Evolutionary conservation across 108 stramenopile genomes (phyloP).

Genomic region (Cafeteria roenbergensis): DNA sequence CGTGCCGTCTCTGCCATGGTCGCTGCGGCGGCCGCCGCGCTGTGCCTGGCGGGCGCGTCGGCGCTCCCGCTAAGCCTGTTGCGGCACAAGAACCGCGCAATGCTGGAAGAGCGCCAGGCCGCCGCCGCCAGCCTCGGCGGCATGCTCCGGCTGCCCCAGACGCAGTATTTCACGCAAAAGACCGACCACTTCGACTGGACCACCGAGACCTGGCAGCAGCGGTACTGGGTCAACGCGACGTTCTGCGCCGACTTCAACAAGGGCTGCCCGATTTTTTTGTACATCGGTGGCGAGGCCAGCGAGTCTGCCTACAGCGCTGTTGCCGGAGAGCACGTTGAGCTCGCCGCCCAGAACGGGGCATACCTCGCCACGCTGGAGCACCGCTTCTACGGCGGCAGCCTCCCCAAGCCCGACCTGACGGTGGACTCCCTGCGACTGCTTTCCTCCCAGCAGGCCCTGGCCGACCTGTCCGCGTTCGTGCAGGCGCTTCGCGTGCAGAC

Average conservation of each 20-base stretch:
- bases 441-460: slow-evolving; percentile 62
- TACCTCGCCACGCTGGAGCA: slow-evolving; percentile 65
- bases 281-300: slow-evolving; percentile 32
- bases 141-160: no score
- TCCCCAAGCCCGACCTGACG: slow-evolving; percentile 31
- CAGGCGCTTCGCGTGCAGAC: slow-evolving; percentile 6
- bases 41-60: no score
- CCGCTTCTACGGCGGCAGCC: slow-evolving; percentile 68
- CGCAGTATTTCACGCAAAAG: not conserved
- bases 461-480: slow-evolving; percentile 60
- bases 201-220: slow-evolving; percentile 14
- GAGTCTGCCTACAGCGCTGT: not conserved
- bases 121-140: no score
- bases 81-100: no score
- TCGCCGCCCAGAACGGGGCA: not conserved
- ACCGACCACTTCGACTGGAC: not conserved
- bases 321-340: slow-evolving; percentile 2
- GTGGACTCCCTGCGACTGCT: slow-evolving; percentile 39
- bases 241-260: slow-evolving; percentile 16
- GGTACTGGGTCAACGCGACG: slow-evolving; percentile 25
- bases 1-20: no score
- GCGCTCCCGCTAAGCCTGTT: no score
- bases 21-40: no score
- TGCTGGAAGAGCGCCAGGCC: no score
- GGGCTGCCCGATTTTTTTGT: slow-evolving; percentile 25